Percentiles rank a stretch among this genome's conserved stretches.
These are phyloP conservation scores for Excoecaria agallocha DNA, from an alignment of 345 rosid species.

Conservation along the genomic window DNA sequence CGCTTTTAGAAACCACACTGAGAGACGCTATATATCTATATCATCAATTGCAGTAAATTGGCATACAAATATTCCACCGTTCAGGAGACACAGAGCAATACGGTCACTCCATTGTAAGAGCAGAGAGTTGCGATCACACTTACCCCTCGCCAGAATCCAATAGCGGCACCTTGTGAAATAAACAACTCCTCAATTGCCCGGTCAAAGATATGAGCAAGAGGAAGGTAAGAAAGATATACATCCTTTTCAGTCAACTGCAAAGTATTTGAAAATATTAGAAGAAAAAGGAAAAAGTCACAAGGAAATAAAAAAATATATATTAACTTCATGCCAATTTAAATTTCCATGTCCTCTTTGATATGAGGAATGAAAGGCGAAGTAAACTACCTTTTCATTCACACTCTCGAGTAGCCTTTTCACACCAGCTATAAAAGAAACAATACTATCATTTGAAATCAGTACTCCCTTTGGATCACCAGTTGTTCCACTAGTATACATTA, in stretches of 20 bases:
- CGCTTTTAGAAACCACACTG: conserved; percentile 6
- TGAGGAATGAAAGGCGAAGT: neutral
- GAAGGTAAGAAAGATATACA: conserved; percentile 89
- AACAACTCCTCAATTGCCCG: conserved; percentile 84
- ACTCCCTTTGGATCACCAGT: conserved; percentile 99
- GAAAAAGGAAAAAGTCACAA: neutral
- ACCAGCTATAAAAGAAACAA: conserved; percentile 74
- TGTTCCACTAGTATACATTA: conserved; percentile 99
- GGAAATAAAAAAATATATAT: neutral
- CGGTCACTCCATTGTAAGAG: neutral
- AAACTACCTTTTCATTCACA: conserved; percentile 65
- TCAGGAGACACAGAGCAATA: neutral
- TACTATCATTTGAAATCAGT: conserved; percentile 83
- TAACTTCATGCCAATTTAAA: neutral
- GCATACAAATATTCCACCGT: neutral
- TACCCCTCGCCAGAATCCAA: conserved; percentile 98
- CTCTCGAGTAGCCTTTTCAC: conserved; percentile 51
- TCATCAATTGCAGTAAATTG: neutral
- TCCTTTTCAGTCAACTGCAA: conserved; percentile 66
- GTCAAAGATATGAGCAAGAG: conserved; percentile 95
- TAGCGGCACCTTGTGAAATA: conserved; percentile 71
- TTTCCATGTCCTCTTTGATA: neutral
- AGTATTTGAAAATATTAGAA: conserved; percentile 18
- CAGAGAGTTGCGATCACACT: conserved; percentile 20
- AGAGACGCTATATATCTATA: neutral